Base-by-base conservation (phyloP, 2,329 filamentous ascomycete species). In the Rhynchosporium graminicola region DNA sequence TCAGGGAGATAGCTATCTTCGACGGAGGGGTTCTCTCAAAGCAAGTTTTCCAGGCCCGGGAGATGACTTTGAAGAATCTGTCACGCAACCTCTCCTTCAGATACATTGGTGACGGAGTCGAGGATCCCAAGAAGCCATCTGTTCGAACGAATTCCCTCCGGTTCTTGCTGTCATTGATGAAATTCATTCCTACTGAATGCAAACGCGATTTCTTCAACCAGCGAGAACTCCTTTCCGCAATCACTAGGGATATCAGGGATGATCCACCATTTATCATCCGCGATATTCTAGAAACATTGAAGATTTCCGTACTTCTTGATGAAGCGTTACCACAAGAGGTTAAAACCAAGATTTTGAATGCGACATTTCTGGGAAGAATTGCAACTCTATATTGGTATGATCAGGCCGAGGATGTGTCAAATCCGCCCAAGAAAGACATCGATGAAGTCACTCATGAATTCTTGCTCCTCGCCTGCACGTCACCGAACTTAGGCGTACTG, bases 151-250 rank as follows among this genome's bases (percentile, higher is more conserved):
- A 93, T 72, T 90, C 93, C 8, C 82, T 96, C 59, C 85, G 89
- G 46, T 93, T 97, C 74, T 79, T 97, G 40, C 77, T 97, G 63
- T 86, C 88, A 29, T 87, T 91, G 66, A 79, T 99, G 65, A 91
- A 87, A 71, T 90, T 91, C 69, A 83, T 97, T 61, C 87, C 90
- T 65, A 80, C 87, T 4, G 86, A 89, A 64, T 87, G 88, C 13
- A 96, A 96, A 76, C 87, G 83, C 64, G 93, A 97, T 70, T 83
- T 99, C 4, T 78, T 99, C 42, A 88, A 87, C 42, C 91, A 96
- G 72, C 83, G 85, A 66, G 79, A 89, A 65, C 78, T 92, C 20
- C 82, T 90, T 33, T 82, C 84, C 59, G 83, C 87, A 33, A 78
- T 97, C 38, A 89, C 95, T 54, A 89, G 90, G 69, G 84, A 90